phyloP scores from a whole-genome alignment of 495 filamentous ascomycete species.

The Trichoderma asperelloides region DNA sequence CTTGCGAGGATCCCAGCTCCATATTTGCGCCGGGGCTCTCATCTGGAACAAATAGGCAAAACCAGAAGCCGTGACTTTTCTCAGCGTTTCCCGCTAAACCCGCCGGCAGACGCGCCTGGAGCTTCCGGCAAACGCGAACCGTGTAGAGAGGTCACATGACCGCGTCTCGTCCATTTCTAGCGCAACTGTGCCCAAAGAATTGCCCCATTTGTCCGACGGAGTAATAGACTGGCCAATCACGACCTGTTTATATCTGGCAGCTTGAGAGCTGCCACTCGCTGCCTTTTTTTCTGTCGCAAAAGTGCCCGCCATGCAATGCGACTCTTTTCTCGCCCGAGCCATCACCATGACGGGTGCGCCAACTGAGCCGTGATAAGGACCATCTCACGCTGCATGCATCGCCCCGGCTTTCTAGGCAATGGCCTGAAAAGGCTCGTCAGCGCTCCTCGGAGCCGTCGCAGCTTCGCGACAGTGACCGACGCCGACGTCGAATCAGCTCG shows the following conservation, averaged over 20 bases:
- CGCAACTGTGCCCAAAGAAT: neutral
- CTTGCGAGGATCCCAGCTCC: constrained; percentile 45
- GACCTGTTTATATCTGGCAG: neutral
- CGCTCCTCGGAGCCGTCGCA: constrained; percentile 12
- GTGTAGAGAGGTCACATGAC: constrained; percentile 10
- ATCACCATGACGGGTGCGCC: constrained; percentile 11
- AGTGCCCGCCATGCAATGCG: neutral
- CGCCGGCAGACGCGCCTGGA: constrained; percentile 4
- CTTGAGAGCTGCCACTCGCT: neutral
- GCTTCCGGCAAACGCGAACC: neutral
- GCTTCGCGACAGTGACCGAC: constrained; percentile 26
- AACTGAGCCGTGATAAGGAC: neutral
- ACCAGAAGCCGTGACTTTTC: neutral
- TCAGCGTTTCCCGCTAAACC: neutral
- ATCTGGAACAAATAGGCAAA: neutral
- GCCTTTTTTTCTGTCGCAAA: neutral
- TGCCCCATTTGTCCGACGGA: constrained; percentile 1
- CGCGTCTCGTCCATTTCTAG: neutral
- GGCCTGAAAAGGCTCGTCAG: constrained; percentile 9
- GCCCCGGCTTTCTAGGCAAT: neutral
- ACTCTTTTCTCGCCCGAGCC: constrained; percentile 12
- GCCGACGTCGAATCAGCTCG: constrained; percentile 36
- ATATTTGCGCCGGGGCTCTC: constrained; percentile 25
- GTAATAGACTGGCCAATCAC: neutral
- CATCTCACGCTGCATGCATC: constrained; percentile 5